A percentile compares a stretch with the other conserved stretches of the same genome.
Evolutionary conservation across 2,329 filamentous ascomycete species (phyloP).

Genomic region (Cytospora piceae): DNA sequence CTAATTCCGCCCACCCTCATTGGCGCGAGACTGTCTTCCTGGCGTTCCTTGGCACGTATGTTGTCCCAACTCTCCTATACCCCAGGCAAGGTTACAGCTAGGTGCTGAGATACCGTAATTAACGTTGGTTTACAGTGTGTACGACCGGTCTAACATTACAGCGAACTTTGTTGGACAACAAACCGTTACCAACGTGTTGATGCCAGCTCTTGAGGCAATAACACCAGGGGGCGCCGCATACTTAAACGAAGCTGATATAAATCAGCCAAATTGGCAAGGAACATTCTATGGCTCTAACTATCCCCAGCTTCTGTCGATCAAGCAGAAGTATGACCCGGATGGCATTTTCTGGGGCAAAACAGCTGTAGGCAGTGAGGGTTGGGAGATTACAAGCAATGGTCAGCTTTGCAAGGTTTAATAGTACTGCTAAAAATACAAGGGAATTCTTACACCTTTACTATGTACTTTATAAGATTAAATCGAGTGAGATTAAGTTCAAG

Average conservation of each 20-base stretch:
- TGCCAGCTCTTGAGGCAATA: conserved; percentile 31
- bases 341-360: conserved; percentile 45
- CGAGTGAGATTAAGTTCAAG: no score
- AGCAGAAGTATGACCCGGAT: conserved; percentile 47
- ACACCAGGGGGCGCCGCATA: conserved; percentile 17
- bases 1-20: conserved; percentile 8
- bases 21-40: conserved; percentile 15
- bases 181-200: conserved; percentile 13
- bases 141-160: conserved; percentile 10
- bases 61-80: background rate
- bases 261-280: conserved; percentile 19
- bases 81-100: background rate
- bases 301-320: conserved; percentile 40
- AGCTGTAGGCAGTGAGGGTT: conserved; percentile 48
- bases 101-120: no score
- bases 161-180: conserved; percentile 7
- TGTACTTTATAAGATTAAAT: no score
- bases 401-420: conserved; percentile 41
- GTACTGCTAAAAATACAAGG: no score
- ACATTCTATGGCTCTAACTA: conserved; percentile 23
- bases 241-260: conserved; percentile 26
- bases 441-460: no score
- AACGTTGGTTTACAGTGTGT: no score
- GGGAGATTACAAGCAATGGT: conserved; percentile 42
- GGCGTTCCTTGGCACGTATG: conserved; percentile 13